A percentile compares a stretch with the other conserved stretches of the same genome.
Conservation (phyloP, 768 basidiomycete genomes). For the Suillus brevipes region DNA sequence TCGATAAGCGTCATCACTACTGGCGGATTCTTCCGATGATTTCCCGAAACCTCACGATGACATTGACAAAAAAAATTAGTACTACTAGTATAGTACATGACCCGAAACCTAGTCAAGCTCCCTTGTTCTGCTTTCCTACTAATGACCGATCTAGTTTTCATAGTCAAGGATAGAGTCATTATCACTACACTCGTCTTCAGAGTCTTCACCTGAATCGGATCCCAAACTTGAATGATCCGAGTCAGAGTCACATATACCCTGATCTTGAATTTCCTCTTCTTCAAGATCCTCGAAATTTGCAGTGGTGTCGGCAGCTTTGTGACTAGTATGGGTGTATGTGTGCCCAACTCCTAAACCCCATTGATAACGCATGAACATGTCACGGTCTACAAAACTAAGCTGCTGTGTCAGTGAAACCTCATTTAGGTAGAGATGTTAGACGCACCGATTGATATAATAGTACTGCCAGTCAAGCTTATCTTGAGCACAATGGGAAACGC, state of each 20-base stretch:
- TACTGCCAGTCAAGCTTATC: conserved; percentile 7
- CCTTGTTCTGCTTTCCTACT: not conserved
- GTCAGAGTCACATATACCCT: not conserved
- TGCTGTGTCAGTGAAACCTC: too few species aligned
- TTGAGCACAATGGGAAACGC: conserved; percentile 1
- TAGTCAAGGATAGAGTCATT: not conserved
- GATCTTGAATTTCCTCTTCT: not conserved
- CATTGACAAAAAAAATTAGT: not conserved
- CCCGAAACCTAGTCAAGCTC: not conserved
- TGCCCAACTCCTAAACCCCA: conserved; percentile 12
- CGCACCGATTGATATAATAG: conserved; percentile 15
- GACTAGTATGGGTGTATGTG: conserved; percentile 2
- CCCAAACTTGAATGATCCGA: not conserved
- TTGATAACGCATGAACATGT: conserved; percentile 10
- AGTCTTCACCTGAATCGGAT: not conserved
- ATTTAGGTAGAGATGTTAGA: not conserved
- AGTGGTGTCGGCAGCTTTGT: not conserved
- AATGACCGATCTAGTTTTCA: not conserved
- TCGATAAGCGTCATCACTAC: not conserved
- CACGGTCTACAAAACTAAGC: conserved; percentile 9
- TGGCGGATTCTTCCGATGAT: not conserved
- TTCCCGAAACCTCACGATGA: not conserved
- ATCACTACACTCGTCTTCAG: not conserved
- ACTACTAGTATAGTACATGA: not conserved
- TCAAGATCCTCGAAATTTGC: not conserved